Evolutionary conservation across 768 basidiomycete genomes (phyloP), one percentile per base, ranked within the genome.

Genomic region (Kwoniella europaea): DNA sequence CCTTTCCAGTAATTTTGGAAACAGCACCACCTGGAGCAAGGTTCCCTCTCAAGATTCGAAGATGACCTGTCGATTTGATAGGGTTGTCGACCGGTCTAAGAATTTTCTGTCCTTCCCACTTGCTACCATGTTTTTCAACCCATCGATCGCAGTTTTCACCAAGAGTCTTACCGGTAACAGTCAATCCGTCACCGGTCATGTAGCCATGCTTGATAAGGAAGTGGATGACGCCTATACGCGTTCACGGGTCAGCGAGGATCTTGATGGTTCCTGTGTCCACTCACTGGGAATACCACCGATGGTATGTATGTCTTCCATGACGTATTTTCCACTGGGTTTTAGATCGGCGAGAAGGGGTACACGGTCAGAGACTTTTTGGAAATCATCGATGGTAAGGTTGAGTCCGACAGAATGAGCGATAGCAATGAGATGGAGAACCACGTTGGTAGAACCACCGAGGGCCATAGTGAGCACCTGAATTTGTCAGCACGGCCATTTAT

Each of bases 401-500:
- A 99, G 90, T 27, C 94, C 95, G 61, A 96, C 94, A 0, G 93
- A 93, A 83, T 94, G 95, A 0, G 97, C 97, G 77, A 99, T 91
- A 55, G 97, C 97, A 80, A 98, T 94, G 72, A 99, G 86, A 84
- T 99, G 97, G 43, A 99, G 86, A 43, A 98, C 97, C 35, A 95
- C 96, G 83, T 98, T 98, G 41, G 97, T 98, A 18, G 95, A 98
- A 35, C 97, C 97, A 55, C 97, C 97, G 50, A 99, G 89, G 76
- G 95, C 91, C 92, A 99, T 96, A 29, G 93, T 94, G 62, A 99
- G 85, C 22, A 94, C 92, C 94, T 97, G 77, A 12, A 63, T 6
- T 7, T 44, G 61, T 76, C 16, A 71, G 70, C 56, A 27, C 13
- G 4, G 15, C 22, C 41, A n/a, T 10, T 10, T 22, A 13, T 16